These are phyloP conservation scores for Ganoderma resinaceum DNA, from an alignment of 1,284 basidiomycete species.

Conservation along the genomic window DNA sequence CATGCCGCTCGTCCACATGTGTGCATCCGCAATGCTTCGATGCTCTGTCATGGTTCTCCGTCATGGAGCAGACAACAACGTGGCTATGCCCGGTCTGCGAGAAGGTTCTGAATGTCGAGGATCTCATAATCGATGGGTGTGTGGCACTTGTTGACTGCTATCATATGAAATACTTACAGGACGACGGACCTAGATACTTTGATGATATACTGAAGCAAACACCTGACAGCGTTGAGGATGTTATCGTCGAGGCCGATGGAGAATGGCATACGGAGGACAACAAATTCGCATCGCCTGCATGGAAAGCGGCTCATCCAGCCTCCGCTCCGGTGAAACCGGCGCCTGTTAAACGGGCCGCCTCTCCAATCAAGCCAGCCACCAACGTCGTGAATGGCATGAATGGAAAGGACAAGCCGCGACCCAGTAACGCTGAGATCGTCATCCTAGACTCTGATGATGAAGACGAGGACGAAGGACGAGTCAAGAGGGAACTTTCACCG, in stretches of 20 bases:
- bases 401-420: constrained; percentile 50
- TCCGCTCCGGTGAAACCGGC: constrained; percentile 42
- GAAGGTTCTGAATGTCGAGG: constrained; percentile 77
- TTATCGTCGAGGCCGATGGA: constrained; percentile 92
- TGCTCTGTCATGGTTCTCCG: constrained; percentile 90
- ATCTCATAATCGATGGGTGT: constrained; percentile 92
- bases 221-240: constrained; percentile 86
- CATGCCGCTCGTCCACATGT: constrained; percentile 87
- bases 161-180: constrained; percentile 7
- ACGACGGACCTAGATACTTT: constrained; percentile 66
- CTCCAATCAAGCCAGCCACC: constrained; percentile 32
- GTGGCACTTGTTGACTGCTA: neutral
- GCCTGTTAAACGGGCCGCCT: constrained; percentile 36
- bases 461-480: constrained; percentile 74
- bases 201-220: constrained; percentile 81
- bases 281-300: constrained; percentile 77
- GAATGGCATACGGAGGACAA: constrained; percentile 95
- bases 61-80: constrained; percentile 97
- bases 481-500: constrained; percentile 75
- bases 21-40: constrained; percentile 97
- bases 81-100: constrained; percentile 98
- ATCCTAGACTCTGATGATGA: constrained; percentile 80
- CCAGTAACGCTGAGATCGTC: constrained; percentile 70
- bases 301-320: constrained; percentile 64
- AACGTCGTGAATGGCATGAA: constrained; percentile 30